Evolutionary conservation across 148 eudicot species (phyloP), one percentile per base, ranked within the genome.

Genomic region (Bassia scoparia): DNA sequence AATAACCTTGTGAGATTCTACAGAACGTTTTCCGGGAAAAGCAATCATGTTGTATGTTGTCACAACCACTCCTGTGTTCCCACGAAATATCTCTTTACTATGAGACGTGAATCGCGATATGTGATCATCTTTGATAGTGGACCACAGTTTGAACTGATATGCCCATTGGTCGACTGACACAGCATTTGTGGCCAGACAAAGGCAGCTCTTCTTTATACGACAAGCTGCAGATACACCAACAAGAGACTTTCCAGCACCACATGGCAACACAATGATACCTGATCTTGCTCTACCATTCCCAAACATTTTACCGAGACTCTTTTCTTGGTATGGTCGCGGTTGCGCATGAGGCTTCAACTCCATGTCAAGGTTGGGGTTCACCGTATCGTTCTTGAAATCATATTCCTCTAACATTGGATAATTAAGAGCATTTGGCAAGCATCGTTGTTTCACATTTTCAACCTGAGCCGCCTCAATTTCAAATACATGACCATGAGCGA

Each of bases 121-220:
- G 10, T 94, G 89, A 54, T 94, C 98, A 50, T 94, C 98, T 72
- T 82, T 86, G 78, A 94, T 89, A 24, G 93, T 94, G 64, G 98
- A 94, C 98, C 98, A 94, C 72, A 94, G 80, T 81, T 91, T 94
- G 78, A 94, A 94, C 82, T 95, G 98, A 76, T 88, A 95, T 74
- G 98, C 98, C 98, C 98, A 95, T 65, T 95, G 98, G 84, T 91
- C 98, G 38, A 95, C 98, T 63, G 98, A 95, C 67, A 95, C 97
- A 52, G 98, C 97, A 83, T 95, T 95, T 59, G 97, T 95, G 21
- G 98, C 98, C 78, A 95, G 81, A 87, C 98, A 95, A 76, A 95
- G 96, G 74, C 97, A 91, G 71, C 97, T 95, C 81, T 95, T 95
- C 82, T 79, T 88, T 72, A 95, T 88, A 78, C 98, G 87, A 77